phyloP scores from a whole-genome alignment of 306 rosid species.

The Amphicarpaea edgeworthii region DNA sequence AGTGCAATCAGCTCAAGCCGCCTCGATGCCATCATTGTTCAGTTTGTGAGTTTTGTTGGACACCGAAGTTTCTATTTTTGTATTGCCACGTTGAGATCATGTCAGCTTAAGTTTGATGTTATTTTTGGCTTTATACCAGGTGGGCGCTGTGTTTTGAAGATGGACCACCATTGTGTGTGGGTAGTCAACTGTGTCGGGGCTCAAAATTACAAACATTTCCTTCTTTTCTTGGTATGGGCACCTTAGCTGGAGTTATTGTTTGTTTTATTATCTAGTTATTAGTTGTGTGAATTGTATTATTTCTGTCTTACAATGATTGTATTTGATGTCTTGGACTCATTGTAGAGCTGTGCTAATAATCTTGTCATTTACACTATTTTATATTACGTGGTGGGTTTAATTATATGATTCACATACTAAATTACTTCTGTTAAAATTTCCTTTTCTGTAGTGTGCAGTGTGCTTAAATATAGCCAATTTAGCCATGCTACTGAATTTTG shows the following conservation, averaged over 20 bases:
- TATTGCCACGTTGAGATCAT: constrained; percentile 3
- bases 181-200: constrained; percentile 99
- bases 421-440: constrained; percentile 23
- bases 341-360: constrained; percentile 21
- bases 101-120: constrained; percentile 22
- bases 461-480: neutral
- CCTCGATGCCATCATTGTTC: constrained; percentile 98
- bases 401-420: neutral
- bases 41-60: constrained; percentile 77
- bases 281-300: neutral
- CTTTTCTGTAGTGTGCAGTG: neutral
- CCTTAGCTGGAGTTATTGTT: constrained; percentile 21
- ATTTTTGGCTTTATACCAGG: constrained; percentile 61
- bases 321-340: constrained; percentile 26
- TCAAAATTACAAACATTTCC: constrained; percentile 90
- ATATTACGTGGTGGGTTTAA: neutral
- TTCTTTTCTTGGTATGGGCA: constrained; percentile 88
- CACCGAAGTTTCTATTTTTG: neutral
- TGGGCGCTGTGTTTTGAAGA: constrained; percentile 97
- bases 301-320: constrained; percentile 29
- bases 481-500: constrained; percentile 28
- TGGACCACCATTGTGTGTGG: constrained; percentile 99
- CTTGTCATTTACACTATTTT: neutral
- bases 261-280: constrained; percentile 7
- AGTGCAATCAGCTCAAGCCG: constrained; percentile 89